These are phyloP conservation scores for Chytriomyces hyalinus DNA, from an alignment of 192 early-diverging fungal species.

Conservation along the genomic window DNA sequence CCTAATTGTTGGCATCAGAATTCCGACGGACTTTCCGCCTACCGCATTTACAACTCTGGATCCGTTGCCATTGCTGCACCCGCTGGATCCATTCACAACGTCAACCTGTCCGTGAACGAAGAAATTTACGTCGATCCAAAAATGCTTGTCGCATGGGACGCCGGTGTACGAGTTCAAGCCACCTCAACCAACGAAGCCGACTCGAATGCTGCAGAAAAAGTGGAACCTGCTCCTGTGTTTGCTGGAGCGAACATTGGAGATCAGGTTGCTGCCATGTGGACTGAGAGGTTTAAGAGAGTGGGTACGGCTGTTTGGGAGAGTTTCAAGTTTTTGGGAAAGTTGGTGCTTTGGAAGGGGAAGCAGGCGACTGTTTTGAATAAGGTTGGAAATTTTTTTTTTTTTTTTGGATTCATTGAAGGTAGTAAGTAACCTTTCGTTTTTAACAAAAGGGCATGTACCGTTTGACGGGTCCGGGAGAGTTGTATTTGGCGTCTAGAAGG, in stretches of 20 bases:
- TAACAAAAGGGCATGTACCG: constrained; percentile 25
- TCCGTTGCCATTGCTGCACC: constrained; percentile 68
- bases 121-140: constrained; percentile 75
- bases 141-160: constrained; percentile 40
- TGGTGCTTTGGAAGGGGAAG: constrained; percentile 14
- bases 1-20: constrained; percentile 39
- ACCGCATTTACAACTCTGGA: constrained; percentile 70
- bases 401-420: background rate
- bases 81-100: constrained; percentile 68
- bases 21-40: constrained; percentile 62
- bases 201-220: background rate
- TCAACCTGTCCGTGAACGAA: constrained; percentile 70
- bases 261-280: constrained; percentile 9
- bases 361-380: constrained; percentile 2
- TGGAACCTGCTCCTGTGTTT: background rate
- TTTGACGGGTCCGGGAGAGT: constrained; percentile 67
- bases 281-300: background rate
- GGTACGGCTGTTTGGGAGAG: constrained; percentile 4
- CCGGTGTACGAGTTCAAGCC: constrained; percentile 1
- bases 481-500: constrained; percentile 64
- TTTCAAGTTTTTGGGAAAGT: background rate
- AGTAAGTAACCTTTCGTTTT: background rate
- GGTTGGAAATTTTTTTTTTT: background rate
- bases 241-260: background rate
- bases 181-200: background rate